phyloP scores from a whole-genome alignment of 495 filamentous ascomycete genomes.

The Penicillium parvum region DNA sequence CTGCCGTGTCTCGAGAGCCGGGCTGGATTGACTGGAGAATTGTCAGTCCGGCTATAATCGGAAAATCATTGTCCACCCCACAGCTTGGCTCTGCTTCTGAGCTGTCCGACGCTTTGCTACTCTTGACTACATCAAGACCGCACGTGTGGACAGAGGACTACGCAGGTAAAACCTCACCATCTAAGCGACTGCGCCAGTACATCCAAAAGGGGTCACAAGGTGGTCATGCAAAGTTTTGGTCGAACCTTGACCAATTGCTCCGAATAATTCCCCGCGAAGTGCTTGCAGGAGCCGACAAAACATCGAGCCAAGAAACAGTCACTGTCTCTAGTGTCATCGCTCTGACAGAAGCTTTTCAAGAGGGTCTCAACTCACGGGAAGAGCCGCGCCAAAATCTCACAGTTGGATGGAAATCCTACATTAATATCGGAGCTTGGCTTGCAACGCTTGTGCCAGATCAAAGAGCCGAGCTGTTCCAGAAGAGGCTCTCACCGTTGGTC shows the following conservation, averaged over 20 bases:
- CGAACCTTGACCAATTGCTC: slow-evolving; percentile 56
- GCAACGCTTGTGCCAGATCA: slow-evolving; percentile 42
- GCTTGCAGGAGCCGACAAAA: slow-evolving; percentile 46
- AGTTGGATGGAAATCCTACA: slow-evolving; percentile 70
- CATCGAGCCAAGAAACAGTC: slow-evolving; percentile 26
- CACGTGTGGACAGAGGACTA: slow-evolving; percentile 71
- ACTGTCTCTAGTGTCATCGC: slow-evolving; percentile 24
- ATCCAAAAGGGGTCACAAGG: slow-evolving; percentile 81
- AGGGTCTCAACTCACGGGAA: slow-evolving; percentile 66
- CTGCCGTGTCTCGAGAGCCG: slow-evolving; percentile 52
- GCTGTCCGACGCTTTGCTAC: slow-evolving; percentile 57
- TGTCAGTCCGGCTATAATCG: slow-evolving; percentile 62
- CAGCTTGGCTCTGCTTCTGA: slow-evolving; percentile 72
- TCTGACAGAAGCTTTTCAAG: slow-evolving; percentile 60
- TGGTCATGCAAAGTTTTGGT: slow-evolving; percentile 67
- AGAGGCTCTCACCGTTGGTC: slow-evolving; percentile 53
- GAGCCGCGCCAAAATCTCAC: slow-evolving; percentile 63
- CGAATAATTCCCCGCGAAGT: slow-evolving; percentile 51
- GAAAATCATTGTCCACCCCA: slow-evolving; percentile 59
- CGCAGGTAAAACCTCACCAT: slow-evolving; percentile 59
- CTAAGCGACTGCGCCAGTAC: slow-evolving; percentile 62
- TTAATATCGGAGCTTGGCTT: slow-evolving; percentile 52
- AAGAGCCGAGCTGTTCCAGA: slow-evolving; percentile 42
- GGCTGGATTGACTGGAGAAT: slow-evolving; percentile 57
- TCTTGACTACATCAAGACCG: slow-evolving; percentile 58